Evolutionary conservation across 2,329 filamentous ascomycete species (phyloP), one percentile per base, ranked within the genome.

Genomic region (Raffaelea ambrosiae): DNA sequence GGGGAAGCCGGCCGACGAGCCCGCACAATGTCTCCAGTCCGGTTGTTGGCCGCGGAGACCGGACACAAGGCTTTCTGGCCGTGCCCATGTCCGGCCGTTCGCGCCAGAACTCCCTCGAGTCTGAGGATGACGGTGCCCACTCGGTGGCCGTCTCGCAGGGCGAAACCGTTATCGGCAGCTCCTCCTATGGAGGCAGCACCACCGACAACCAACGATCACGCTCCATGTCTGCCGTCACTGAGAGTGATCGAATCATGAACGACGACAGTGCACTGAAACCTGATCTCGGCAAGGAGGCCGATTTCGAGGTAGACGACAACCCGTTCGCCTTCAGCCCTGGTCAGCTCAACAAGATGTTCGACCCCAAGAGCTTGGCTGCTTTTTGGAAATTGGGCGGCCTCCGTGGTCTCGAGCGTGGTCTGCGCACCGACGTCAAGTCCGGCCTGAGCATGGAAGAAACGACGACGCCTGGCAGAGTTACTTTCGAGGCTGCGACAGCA

Each of bases 321-420:
- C 84, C 84, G 0, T 95, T 95, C 59, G 89, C 88, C 16, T 95
- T 88, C 61, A 80, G 82, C 2, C 86, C 86, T 3, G 89, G 90
- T 14, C 83, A 94, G 59, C 72, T 96, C 53, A 84, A 82, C 58
- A 95, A 95, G 65, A 77, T 95, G 68, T 80, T 91, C 52, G 93
- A 94, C 61, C 90, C 90, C 3, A 95, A 95, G 69, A 94, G 81
- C 52, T 67, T 95, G 49, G 72, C 83, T 13, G 89, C 89, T 1
- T 95, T 91, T 56, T 86, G 84, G 59, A 83, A 83, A 14, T 63
- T 96, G 5, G 89, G 90, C 43, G 90, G 90, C 21, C 64, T 95
- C 16, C 66, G 66, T 18, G 90, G 90, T 1, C 65, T 96, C 43
- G 88, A 91, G 64, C 85, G 81, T 59, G 90, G 89, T 10, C 68